Base-by-base conservation (phyloP, 495 filamentous ascomycete species). In the Lichenothelia convexa region DNA sequence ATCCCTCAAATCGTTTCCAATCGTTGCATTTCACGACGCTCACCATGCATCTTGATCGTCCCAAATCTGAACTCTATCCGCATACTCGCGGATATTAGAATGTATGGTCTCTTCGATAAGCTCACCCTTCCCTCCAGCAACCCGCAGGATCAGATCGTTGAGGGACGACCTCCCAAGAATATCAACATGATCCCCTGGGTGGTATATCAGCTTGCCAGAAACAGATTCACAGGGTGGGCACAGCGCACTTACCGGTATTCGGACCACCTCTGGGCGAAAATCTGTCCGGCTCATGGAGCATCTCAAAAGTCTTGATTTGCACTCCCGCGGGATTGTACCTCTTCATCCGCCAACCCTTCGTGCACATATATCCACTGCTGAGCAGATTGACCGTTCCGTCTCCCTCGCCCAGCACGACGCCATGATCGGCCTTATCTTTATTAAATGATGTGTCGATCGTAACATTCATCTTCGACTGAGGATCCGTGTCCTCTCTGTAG, bases 311-410 rank as follows among this genome's bases (percentile, higher is more conserved):
- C 38, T 77, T 87, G 49, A 97, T 63, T 47, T 81, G 68, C 3
- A 75, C 65, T 0, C 74, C 73, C 0, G 83, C 79, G 1, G 89
- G 89, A 51, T 97, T 97, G 47, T 87, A 97, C 15, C 89, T 70
- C 49, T 82, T 84, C 47, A 95, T 80, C 35, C 72, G 69, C 89
- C 89, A 97, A 18, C 89, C 89, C 49, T 78, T 80, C 44, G 80
- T 73, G 56, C 89, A 97, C 89, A 97, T 95, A 50, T 94, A 97
- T 2, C 84, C 89, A 3, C 70, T 73, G 45, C 79, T 86, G 31
- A 97, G 58, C 5, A 97, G 56, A 35, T 80, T 84, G 39, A 95
- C 86, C 2, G 89, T 97, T 4, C 89, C 89, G 49, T 97, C 89
- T 9, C 89, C 89, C 54, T 95, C 89, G 26, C 86, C 86, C 62